Conservation (phyloP, 1,284 basidiomycete species). For the Cryptococcus hybrid region DNA sequence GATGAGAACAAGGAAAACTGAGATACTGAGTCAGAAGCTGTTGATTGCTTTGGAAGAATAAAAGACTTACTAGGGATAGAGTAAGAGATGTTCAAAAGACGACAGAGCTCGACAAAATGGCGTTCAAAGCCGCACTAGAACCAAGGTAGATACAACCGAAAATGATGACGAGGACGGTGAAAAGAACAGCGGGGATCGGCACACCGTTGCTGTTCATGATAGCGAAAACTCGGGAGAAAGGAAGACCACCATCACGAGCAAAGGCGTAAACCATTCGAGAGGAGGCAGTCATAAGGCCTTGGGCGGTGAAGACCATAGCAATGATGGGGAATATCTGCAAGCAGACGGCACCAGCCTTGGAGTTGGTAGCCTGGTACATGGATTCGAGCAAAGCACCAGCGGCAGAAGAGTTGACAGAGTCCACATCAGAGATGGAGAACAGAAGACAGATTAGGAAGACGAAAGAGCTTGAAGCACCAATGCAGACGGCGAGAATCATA, state of each 20-base stretch:
- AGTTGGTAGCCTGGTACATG: conserved; percentile 64
- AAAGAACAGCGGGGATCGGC: conserved; percentile 60
- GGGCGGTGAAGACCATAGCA: conserved; percentile 46
- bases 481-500: conserved; percentile 62
- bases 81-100: conserved; percentile 53
- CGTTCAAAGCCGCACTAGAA: conserved; percentile 56
- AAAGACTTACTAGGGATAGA: conserved; percentile 38
- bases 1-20: conserved; percentile 46
- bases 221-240: conserved; percentile 58
- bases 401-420: conserved; percentile 56
- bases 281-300: conserved; percentile 61
- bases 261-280: conserved; percentile 69
- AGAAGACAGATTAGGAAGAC: conserved; percentile 66
- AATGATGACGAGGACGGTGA: conserved; percentile 54
- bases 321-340: conserved; percentile 51
- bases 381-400: conserved; percentile 65
- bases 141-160: conserved; percentile 58
- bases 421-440: conserved; percentile 63
- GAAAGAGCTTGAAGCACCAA: conserved; percentile 61
- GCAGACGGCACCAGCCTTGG: conserved; percentile 63
- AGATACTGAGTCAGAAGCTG: not conserved
- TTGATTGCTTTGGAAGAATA: not conserved
- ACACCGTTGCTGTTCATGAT: conserved; percentile 56
- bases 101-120: conserved; percentile 51
- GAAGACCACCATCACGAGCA: conserved; percentile 66